These are phyloP conservation scores for Cordyceps tenuipes DNA, from an alignment of 2,329 filamentous ascomycete genomes.

Conservation along the genomic window DNA sequence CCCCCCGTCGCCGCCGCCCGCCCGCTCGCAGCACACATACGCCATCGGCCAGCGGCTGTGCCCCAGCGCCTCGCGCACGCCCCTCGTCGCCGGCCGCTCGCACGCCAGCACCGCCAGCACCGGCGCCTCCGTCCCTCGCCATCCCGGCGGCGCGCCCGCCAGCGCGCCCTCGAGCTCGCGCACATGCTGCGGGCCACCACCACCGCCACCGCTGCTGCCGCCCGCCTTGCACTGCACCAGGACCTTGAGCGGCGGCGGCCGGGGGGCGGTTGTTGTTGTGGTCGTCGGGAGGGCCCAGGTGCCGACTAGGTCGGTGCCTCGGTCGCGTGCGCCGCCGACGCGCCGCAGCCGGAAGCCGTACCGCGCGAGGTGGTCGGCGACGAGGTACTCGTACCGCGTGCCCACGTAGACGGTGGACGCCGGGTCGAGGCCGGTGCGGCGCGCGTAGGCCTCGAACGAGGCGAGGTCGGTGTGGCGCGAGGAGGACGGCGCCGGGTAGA, in stretches of 20 bases:
- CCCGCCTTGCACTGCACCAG: slow-evolving; percentile 62
- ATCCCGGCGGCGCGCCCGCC: slow-evolving; percentile 62
- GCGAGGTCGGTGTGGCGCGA: slow-evolving; percentile 53
- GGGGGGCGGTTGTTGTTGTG: too few species aligned
- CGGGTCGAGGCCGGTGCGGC: slow-evolving; percentile 44
- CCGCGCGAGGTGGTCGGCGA: slow-evolving; percentile 43
- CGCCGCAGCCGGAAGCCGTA: slow-evolving; percentile 59
- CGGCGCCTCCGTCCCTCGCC: slow-evolving; percentile 49
- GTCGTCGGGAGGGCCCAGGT: slow-evolving; percentile 51
- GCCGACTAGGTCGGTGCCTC: slow-evolving; percentile 67
- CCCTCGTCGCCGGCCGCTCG: slow-evolving; percentile 64
- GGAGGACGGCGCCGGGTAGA: slow-evolving; percentile 38
- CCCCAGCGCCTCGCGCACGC: slow-evolving; percentile 64
- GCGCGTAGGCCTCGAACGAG: slow-evolving; percentile 58
- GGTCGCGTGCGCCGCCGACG: slow-evolving; percentile 58
- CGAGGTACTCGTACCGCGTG: slow-evolving; percentile 70
- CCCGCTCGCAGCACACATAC: slow-evolving; percentile 57
- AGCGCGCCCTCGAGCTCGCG: slow-evolving; percentile 78
- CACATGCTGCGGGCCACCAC: slow-evolving; percentile 49
- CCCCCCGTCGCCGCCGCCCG: slow-evolving; percentile 58
- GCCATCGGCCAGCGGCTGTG: slow-evolving; percentile 63
- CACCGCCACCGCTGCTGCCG: slow-evolving; percentile 19
- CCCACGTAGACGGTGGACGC: slow-evolving; percentile 57
- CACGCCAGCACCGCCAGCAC: slow-evolving; percentile 62
- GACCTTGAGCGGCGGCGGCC: slow-evolving; percentile 33